Evolutionary conservation across 306 rosid species (phyloP).

Genomic region (Lathyrus sativus): DNA sequence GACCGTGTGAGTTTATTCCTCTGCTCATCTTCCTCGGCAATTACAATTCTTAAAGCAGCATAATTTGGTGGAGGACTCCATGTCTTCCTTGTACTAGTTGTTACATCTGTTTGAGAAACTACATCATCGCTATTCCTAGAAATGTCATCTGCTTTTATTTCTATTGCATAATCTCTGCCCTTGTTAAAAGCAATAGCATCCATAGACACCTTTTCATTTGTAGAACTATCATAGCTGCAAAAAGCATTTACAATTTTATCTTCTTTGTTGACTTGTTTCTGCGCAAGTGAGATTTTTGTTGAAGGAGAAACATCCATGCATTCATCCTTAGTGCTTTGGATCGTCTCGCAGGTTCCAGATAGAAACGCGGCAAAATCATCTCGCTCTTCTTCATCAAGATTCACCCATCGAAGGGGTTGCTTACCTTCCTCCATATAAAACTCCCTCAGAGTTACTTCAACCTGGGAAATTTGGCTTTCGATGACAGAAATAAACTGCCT

Average conservation of each 20-base stretch:
- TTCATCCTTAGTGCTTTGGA: slow-evolving; percentile 46
- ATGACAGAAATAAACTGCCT: slow-evolving; percentile 83
- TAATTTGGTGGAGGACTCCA: slow-evolving; percentile 63
- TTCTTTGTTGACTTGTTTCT: slow-evolving; percentile 45
- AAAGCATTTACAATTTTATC: slow-evolving; percentile 45
- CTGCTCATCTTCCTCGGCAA: slow-evolving; percentile 66
- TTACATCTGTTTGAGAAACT: slow-evolving; percentile 68
- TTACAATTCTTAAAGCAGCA: slow-evolving; percentile 62
- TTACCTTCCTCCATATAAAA: slow-evolving; percentile 67
- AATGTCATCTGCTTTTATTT: slow-evolving; percentile 52
- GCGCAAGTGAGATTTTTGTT: slow-evolving; percentile 40
- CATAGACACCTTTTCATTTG: slow-evolving; percentile 47
- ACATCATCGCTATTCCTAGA: slow-evolving; percentile 57
- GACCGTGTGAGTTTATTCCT: slow-evolving; percentile 37
- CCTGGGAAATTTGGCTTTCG: slow-evolving; percentile 74
- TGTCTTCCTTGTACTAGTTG: slow-evolving; percentile 66
- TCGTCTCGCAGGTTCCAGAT: slow-evolving; percentile 59
- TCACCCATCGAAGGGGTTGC: slow-evolving; percentile 84
- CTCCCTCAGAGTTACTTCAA: slow-evolving; percentile 68
- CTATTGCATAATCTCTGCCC: slow-evolving; percentile 46
- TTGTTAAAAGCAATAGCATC: slow-evolving; percentile 46
- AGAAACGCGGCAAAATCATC: slow-evolving; percentile 94
- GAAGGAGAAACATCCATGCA: slow-evolving; percentile 42
- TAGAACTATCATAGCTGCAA: slow-evolving; percentile 38
- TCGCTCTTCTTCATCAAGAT: slow-evolving; percentile 77